Evolutionary conservation across 768 basidiomycete species (phyloP).

Genomic region (Mycena metata): DNA sequence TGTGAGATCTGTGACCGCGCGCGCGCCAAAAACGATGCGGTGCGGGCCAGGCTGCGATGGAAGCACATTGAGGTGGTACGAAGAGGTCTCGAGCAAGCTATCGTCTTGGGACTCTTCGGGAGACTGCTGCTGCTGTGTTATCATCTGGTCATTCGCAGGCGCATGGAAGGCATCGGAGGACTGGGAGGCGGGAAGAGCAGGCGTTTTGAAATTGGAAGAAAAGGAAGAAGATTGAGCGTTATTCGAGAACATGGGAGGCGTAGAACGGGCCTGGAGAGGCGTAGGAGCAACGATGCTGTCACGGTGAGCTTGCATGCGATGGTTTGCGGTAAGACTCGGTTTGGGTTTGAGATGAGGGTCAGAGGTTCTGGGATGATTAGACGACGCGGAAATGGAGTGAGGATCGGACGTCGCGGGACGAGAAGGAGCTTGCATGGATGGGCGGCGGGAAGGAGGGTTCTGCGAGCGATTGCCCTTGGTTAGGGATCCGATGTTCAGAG

Average conservation of each 20-base stretch:
- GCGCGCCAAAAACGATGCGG: slow-evolving; percentile 22
- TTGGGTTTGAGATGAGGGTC: slow-evolving; percentile 30
- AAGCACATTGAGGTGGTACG: slow-evolving; percentile 16
- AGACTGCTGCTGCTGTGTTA: neutral
- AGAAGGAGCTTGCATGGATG: slow-evolving; percentile 22
- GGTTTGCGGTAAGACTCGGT: slow-evolving; percentile 12
- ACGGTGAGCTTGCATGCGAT: slow-evolving; percentile 26
- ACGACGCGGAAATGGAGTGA: neutral
- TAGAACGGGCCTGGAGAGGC: slow-evolving; percentile 26
- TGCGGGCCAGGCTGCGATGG: slow-evolving; percentile 29
- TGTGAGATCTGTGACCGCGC: slow-evolving; percentile 2
- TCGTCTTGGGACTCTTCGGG: slow-evolving; percentile 5
- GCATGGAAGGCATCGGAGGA: slow-evolving; percentile 1
- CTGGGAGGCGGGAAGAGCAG: slow-evolving; percentile 20
- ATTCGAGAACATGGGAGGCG: slow-evolving; percentile 25
- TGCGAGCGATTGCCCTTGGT: slow-evolving; percentile 26
- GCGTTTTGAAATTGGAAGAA: slow-evolving; percentile 25
- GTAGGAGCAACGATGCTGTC: slow-evolving; percentile 32
- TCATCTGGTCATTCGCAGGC: slow-evolving; percentile 2
- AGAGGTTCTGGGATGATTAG: slow-evolving; percentile 11
- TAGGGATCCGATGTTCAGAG: slow-evolving; percentile 30
- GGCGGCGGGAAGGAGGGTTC: slow-evolving; percentile 27
- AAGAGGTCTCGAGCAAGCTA: neutral
- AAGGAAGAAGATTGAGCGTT: slow-evolving; percentile 1
- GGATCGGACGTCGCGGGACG: slow-evolving; percentile 26